These are phyloP conservation scores for Apocynum venetum DNA, from an alignment of 257 asterid species.

Conservation along the genomic window DNA sequence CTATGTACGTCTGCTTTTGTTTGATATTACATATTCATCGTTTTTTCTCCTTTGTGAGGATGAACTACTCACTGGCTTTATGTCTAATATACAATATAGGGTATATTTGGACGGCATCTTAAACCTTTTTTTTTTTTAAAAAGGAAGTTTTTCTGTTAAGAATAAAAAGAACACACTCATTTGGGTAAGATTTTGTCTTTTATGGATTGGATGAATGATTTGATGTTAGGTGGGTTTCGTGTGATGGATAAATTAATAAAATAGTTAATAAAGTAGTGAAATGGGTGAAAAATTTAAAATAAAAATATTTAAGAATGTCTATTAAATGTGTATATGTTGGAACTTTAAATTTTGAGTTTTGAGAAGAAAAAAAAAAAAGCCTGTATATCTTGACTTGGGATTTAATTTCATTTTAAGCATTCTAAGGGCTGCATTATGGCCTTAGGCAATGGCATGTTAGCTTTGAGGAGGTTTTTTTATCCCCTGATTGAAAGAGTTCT, in stretches of 20 bases:
- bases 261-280: too few relatives aligned
- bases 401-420: background rate
- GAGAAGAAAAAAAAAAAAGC: background rate
- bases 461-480: background rate
- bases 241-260: too few relatives aligned
- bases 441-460: background rate
- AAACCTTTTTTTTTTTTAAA: too few relatives aligned
- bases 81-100: background rate
- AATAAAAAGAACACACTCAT: background rate
- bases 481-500: background rate
- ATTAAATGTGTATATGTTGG: background rate
- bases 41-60: background rate
- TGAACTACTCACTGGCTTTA: background rate
- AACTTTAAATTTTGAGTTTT: background rate
- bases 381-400: background rate
- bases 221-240: too few relatives aligned
- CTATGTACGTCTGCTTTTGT: constrained; percentile 48
- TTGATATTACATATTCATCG: background rate
- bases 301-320: too few relatives aligned
- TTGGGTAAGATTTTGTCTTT: too few relatives aligned
- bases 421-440: background rate
- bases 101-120: background rate
- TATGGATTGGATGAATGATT: background rate
- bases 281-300: too few relatives aligned
- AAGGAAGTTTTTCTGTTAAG: background rate